These are phyloP conservation scores for Artemisia annua DNA, from an alignment of 129 eudicot species.

Conservation along the genomic window DNA sequence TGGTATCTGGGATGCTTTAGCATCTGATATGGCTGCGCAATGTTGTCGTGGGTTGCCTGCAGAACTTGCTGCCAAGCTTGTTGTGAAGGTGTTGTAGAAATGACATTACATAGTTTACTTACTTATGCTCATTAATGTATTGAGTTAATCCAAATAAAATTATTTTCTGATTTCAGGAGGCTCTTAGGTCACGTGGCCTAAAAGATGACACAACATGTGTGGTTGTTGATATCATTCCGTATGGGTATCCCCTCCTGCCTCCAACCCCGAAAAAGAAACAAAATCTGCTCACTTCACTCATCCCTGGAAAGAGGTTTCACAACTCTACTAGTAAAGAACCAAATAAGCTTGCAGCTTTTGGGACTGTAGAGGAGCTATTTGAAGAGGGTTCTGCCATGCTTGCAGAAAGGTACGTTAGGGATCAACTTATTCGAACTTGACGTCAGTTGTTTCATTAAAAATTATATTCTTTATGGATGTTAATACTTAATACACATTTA, in stretches of 20 bases:
- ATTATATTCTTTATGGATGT: neutral
- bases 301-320: slow-evolving; percentile 60
- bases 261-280: slow-evolving; percentile 73
- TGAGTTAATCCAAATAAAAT: neutral
- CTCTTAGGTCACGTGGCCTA: slow-evolving; percentile 93
- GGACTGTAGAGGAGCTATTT: slow-evolving; percentile 92
- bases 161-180: slow-evolving; percentile 52
- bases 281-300: slow-evolving; percentile 59
- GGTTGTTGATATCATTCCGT: slow-evolving; percentile 97
- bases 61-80: slow-evolving; percentile 96
- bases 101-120: neutral
- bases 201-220: slow-evolving; percentile 99
- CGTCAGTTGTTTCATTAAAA: neutral
- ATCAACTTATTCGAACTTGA: neutral
- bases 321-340: slow-evolving; percentile 51
- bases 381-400: slow-evolving; percentile 99
- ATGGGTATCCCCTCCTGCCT: slow-evolving; percentile 63
- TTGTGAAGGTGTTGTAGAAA: slow-evolving; percentile 71
- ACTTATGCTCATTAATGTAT: neutral
- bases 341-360: slow-evolving; percentile 84
- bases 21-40: slow-evolving; percentile 83
- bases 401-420: slow-evolving; percentile 74
- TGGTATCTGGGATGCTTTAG: slow-evolving; percentile 98
- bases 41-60: slow-evolving; percentile 95
- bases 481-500: neutral